Percentiles rank a stretch among this genome's conserved stretches.
Evolutionary conservation across 257 asterid genomes (phyloP).

Genomic region (Coffea eugenioides): DNA sequence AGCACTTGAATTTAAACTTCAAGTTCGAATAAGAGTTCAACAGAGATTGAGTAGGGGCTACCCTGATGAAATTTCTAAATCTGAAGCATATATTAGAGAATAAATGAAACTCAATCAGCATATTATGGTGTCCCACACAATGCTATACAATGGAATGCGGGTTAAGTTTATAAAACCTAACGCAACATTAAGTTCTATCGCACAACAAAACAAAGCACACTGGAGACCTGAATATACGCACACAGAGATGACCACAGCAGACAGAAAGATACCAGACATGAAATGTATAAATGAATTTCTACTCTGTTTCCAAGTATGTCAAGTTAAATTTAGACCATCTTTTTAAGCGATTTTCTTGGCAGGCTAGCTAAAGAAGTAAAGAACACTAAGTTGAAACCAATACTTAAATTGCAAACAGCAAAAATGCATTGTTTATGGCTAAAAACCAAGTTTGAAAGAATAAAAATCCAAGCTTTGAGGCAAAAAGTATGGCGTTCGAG

Average conservation of each 20-base stretch:
- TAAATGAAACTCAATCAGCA: neutral
- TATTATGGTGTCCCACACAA: neutral
- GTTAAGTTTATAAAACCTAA: no score
- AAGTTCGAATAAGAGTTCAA: neutral
- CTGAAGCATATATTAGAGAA: neutral
- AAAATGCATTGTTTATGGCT: neutral
- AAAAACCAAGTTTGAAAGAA: no score
- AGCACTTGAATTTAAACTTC: neutral
- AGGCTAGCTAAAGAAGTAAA: neutral
- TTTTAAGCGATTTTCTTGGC: neutral
- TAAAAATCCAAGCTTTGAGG: neutral
- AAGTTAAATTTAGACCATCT: neutral
- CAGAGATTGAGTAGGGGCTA: neutral
- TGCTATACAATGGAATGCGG: neutral
- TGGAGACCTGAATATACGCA: no score
- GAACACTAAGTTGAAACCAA: neutral
- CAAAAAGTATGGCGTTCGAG: no score
- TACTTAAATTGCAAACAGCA: neutral
- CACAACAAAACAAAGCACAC: no score
- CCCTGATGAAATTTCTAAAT: neutral
- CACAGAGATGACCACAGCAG: neutral
- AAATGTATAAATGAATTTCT: no score
- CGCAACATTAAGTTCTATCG: neutral
- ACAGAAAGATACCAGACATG: no score
- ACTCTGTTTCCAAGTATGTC: neutral